phyloP scores from a whole-genome alignment of 495 filamentous ascomycete species.

The Aspergillus nidulans region DNA sequence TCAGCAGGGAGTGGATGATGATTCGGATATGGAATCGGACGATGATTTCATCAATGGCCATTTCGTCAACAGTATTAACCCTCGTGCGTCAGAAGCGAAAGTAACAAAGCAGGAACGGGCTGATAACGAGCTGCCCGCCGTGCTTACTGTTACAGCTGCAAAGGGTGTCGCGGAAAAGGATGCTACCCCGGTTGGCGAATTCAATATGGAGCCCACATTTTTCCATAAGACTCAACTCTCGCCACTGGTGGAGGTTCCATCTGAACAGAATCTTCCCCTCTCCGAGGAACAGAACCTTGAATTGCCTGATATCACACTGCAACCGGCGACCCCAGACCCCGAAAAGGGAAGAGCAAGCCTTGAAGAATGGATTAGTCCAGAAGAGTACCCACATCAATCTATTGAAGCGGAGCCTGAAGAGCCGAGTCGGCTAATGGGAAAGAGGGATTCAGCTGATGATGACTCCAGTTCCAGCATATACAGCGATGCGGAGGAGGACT shows the following conservation, averaged over 20 bases:
- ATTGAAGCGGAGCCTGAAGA: constrained; percentile 18
- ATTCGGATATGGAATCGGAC: background rate
- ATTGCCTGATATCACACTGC: constrained; percentile 45
- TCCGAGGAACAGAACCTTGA: constrained; percentile 11
- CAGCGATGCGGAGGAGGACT: constrained; percentile 82
- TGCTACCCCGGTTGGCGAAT: background rate
- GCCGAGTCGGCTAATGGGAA: constrained; percentile 5
- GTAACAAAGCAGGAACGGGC: background rate
- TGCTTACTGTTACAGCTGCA: background rate
- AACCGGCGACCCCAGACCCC: constrained; percentile 43
- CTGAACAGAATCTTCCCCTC: background rate
- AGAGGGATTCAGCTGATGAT: constrained; percentile 25
- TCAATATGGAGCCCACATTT: background rate
- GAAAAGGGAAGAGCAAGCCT: constrained; percentile 34
- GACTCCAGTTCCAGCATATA: constrained; percentile 68
- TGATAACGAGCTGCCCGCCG: background rate
- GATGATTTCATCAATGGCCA: constrained; percentile 57
- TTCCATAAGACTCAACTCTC: background rate
- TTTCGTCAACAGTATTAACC: constrained; percentile 56
- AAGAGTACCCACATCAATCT: constrained; percentile 30
- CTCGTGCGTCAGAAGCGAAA: constrained; percentile 17
- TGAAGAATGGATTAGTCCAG: constrained; percentile 33
- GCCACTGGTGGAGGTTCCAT: background rate
- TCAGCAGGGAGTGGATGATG: constrained; percentile 30
- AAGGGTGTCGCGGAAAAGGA: constrained; percentile 1